These are phyloP conservation scores for Aureobasidium mangrovei DNA, from an alignment of 2,329 filamentous ascomycete genomes.

Conservation along the genomic window DNA sequence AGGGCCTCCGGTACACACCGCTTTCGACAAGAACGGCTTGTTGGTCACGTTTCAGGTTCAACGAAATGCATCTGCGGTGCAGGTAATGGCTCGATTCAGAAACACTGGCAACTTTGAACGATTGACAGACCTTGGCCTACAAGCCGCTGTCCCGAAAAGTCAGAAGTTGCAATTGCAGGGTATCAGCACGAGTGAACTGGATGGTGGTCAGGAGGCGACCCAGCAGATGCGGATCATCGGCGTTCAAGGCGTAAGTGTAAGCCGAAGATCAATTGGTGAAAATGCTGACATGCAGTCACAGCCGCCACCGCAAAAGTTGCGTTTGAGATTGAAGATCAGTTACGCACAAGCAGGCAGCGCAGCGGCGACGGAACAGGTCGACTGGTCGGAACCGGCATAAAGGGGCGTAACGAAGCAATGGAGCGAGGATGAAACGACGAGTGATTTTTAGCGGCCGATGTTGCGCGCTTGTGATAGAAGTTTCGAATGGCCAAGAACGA, in stretches of 20 bases:
- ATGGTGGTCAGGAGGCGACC: constrained; percentile 70
- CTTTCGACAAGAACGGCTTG: constrained; percentile 81
- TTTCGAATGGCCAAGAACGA: too few relatives aligned
- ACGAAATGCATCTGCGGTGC: constrained; percentile 69
- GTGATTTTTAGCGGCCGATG: too few relatives aligned
- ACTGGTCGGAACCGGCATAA: constrained; percentile 73
- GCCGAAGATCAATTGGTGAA: background rate
- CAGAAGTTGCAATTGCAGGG: constrained; percentile 89
- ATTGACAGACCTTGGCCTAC: constrained; percentile 70
- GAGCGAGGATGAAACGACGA: background rate
- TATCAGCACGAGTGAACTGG: constrained; percentile 73
- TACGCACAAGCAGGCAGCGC: constrained; percentile 64
- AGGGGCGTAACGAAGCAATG: background rate
- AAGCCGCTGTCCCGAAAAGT: constrained; percentile 92
- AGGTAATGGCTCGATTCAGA: constrained; percentile 74
- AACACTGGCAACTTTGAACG: constrained; percentile 60
- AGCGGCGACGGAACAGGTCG: constrained; percentile 81
- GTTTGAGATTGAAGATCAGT: constrained; percentile 75
- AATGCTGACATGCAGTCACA: constrained; percentile 31
- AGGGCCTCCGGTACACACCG: constrained; percentile 48
- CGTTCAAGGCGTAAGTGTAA: constrained; percentile 72
- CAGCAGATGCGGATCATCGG: constrained; percentile 84
- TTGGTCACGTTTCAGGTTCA: constrained; percentile 75
- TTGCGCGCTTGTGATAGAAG: too few relatives aligned
- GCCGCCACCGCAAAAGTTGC: constrained; percentile 60